Evolutionary conservation across 768 basidiomycete genomes (phyloP).

Genomic region (Lactifluus subvellereus): DNA sequence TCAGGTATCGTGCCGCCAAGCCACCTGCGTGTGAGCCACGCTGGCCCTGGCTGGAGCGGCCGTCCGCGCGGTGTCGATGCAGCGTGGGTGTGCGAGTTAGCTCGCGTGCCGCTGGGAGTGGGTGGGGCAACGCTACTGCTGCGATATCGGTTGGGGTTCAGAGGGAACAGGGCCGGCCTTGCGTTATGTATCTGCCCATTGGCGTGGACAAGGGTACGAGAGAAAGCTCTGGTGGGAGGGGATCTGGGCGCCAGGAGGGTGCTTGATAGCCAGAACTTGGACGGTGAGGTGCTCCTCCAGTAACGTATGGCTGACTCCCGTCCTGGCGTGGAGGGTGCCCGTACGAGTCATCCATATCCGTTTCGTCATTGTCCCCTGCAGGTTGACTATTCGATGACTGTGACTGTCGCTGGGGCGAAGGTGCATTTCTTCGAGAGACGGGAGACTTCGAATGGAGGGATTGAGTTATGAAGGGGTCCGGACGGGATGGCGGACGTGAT

Average conservation of each 20-base stretch:
- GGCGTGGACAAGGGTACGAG: constrained; percentile 18
- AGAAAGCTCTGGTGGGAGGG: constrained; percentile 10
- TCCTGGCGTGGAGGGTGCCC: neutral
- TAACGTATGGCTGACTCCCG: constrained; percentile 7
- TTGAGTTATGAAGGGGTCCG: neutral
- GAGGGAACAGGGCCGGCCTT: constrained; percentile 36
- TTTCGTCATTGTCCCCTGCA: constrained; percentile 4
- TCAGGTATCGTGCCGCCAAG: no score
- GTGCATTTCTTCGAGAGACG: constrained; percentile 3
- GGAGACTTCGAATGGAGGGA: constrained; percentile 11
- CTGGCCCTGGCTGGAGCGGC: no score
- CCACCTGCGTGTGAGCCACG: no score
- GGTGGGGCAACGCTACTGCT: constrained; percentile 21
- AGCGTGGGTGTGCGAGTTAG: no score
- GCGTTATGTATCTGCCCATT: constrained; percentile 35
- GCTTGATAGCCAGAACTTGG: constrained; percentile 12
- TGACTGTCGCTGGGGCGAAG: constrained; percentile 11
- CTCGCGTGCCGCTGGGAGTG: constrained; percentile 10
- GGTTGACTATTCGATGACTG: neutral
- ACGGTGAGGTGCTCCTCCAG: constrained; percentile 10
- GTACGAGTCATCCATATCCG: constrained; percentile 7
- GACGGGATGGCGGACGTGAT: constrained; percentile 15
- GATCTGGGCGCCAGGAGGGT: neutral
- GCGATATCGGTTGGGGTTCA: neutral
- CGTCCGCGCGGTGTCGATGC: no score